Evolutionary conservation across 768 basidiomycete genomes (phyloP), one percentile per base, ranked within the genome.

Genomic region (Suillus tomentosus): DNA sequence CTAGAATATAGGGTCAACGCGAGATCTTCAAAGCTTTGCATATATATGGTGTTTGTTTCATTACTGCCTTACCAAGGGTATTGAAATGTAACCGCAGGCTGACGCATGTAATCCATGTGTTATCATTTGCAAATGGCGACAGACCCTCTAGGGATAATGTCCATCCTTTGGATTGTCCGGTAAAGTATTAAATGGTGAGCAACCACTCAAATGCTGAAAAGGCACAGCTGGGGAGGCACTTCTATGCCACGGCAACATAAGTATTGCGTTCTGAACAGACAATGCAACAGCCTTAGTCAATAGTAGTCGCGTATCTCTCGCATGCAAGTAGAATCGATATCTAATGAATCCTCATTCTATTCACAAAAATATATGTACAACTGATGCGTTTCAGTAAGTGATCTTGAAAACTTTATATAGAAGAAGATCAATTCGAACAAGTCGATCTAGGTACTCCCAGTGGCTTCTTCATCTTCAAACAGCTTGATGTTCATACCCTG

Each of bases 401-500:
- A 34, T 34, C 15, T 11, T 13, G 47, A 48, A 48, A 22, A 13
- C 47, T 48, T 22, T 36, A 36, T 36, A 36, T 19, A 24, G 24
- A 24, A 53, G 9, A 53, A 27, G 27, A 51, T 27, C 50, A 51
- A 24, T 51, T 27, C 27, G 9, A 19, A 54, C 10, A 17, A 19
- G 14, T 17, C 19, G 31, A 34, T 54, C 31, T 17, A 54, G 31
- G 17, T 19, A 54, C 31, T 54, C 19, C 53, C 37, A 39, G 22
- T 39, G 9, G 13, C 22, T 24, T 57, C 55, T 57, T 57, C 55
- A 17, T 57, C 55, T 57, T 57, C 55, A 57, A 57, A 57, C 55
- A 57, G n/a, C 22, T 57, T 57, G 22, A 57, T 39, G 24, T 15
- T 3, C 37, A 39, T 15, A 14, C 14, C 37, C 55, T 22, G 55